Percentiles rank a stretch among this genome's conserved stretches.
Evolutionary conservation across 2,329 filamentous ascomycete species (phyloP).

Genomic region (Trichophyton verrucosum): DNA sequence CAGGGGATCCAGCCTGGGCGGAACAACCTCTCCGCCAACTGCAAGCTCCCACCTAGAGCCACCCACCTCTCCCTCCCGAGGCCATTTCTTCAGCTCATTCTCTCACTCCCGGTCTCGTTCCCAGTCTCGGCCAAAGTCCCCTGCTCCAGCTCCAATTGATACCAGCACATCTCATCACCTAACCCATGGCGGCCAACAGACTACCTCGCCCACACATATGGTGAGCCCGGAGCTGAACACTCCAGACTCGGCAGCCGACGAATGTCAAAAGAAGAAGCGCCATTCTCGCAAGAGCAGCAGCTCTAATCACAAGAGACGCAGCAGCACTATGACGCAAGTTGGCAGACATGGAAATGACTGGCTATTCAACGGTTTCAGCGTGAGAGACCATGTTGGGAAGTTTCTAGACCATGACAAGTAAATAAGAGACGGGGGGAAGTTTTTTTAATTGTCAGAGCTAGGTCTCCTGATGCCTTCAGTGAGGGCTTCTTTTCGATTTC

Average conservation of each 20-base stretch:
- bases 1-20: background rate
- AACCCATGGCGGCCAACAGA: conserved; percentile 6
- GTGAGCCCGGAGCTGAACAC: conserved; percentile 7
- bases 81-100: conserved; percentile 2
- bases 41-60: background rate
- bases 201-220: conserved; percentile 13
- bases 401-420: conserved; percentile 18
- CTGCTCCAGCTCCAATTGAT: conserved; percentile 3
- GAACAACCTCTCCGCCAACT: background rate
- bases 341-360: conserved; percentile 41
- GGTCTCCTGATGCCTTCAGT: background rate
- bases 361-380: conserved; percentile 39
- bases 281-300: conserved; percentile 17
- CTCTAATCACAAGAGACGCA: conserved; percentile 28
- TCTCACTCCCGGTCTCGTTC: conserved; percentile 6
- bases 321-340: conserved; percentile 32
- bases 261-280: conserved; percentile 8
- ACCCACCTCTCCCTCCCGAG: background rate
- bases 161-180: background rate
- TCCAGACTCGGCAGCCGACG: background rate
- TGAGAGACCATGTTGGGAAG: conserved; percentile 32
- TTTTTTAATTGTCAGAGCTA: background rate
- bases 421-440: background rate
- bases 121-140: conserved; percentile 12
- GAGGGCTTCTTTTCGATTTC: background rate